These are phyloP conservation scores for Metschnikowia sp. DNA, from an alignment of 805 yeast species.

Conservation along the genomic window DNA sequence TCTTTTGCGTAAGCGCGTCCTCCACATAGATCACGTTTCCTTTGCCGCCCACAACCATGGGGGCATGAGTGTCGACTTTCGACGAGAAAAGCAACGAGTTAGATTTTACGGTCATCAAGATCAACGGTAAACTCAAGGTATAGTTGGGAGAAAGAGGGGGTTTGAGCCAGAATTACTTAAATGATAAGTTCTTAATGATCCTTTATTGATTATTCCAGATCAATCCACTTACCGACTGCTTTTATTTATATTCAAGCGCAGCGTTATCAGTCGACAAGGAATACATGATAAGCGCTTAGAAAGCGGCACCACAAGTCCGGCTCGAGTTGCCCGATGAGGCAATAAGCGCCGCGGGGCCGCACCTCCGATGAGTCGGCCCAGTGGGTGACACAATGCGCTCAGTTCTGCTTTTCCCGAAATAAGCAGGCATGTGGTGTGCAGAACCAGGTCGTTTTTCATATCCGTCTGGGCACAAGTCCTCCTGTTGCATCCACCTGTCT, in stretches of 20 bases:
- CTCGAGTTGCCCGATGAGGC: background rate
- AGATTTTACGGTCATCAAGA: constrained; percentile 12
- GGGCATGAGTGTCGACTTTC: constrained; percentile 14
- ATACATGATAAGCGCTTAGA: background rate
- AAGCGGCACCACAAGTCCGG: background rate
- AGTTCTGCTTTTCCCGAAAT: no score
- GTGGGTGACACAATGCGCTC: no score
- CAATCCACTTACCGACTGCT: no score
- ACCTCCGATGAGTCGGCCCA: background rate
- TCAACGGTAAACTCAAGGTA: background rate
- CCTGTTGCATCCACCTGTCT: no score
- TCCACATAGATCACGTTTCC: constrained; percentile 15
- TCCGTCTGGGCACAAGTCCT: no score
- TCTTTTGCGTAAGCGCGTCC: constrained; percentile 11
- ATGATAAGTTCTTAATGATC: no score
- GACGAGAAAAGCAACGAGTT: constrained; percentile 14
- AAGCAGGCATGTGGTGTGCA: no score
- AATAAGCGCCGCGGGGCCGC: background rate
- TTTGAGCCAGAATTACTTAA: background rate
- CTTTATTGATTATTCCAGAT: no score
- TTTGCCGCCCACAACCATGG: constrained; percentile 18
- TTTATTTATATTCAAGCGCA: background rate
- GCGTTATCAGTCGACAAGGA: background rate
- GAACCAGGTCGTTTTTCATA: no score
- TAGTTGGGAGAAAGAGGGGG: background rate